Percentiles rank a stretch among this genome's conserved stretches.
These are phyloP conservation scores for Filosporella fistucella DNA, from an alignment of 495 filamentous ascomycete genomes.

Conservation along the genomic window DNA sequence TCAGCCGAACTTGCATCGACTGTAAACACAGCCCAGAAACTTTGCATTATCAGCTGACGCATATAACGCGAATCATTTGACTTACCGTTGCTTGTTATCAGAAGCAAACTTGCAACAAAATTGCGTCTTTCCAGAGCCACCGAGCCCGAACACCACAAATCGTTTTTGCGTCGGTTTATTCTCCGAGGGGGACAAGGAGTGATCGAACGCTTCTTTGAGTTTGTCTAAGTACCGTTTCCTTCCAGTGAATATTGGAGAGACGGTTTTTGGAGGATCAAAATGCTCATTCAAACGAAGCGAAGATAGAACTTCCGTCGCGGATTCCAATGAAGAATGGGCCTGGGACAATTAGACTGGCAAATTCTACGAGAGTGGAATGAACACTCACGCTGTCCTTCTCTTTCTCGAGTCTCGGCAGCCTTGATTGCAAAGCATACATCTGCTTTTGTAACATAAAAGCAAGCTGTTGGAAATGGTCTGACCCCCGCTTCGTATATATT, in stretches of 20 bases:
- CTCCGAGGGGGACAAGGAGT: background rate
- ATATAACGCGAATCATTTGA: too few relatives aligned
- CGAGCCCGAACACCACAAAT: conserved; percentile 30
- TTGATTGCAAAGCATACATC: too few relatives aligned
- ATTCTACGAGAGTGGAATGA: too few relatives aligned
- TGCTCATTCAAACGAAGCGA: background rate
- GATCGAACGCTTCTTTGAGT: background rate
- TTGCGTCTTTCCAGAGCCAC: conserved; percentile 34
- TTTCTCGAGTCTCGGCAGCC: too few relatives aligned
- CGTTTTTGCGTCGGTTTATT: background rate
- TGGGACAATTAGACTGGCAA: too few relatives aligned
- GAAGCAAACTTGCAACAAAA: conserved; percentile 31
- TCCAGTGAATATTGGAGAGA: conserved; percentile 10
- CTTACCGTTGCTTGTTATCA: conserved; percentile 21
- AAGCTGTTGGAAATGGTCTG: too few relatives aligned
- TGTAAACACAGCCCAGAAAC: conserved; percentile 42
- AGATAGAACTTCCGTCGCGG: background rate
- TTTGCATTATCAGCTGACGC: too few relatives aligned
- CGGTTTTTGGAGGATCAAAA: conserved; percentile 1
- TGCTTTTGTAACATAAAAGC: too few relatives aligned
- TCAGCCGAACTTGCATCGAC: conserved; percentile 33
- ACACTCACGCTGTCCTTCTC: too few relatives aligned
- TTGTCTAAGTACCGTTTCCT: background rate
- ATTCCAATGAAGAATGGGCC: background rate
- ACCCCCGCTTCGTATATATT: too few relatives aligned